phyloP scores from a whole-genome alignment of 2,329 filamentous ascomycete species.

The Graphium sp. region DNA sequence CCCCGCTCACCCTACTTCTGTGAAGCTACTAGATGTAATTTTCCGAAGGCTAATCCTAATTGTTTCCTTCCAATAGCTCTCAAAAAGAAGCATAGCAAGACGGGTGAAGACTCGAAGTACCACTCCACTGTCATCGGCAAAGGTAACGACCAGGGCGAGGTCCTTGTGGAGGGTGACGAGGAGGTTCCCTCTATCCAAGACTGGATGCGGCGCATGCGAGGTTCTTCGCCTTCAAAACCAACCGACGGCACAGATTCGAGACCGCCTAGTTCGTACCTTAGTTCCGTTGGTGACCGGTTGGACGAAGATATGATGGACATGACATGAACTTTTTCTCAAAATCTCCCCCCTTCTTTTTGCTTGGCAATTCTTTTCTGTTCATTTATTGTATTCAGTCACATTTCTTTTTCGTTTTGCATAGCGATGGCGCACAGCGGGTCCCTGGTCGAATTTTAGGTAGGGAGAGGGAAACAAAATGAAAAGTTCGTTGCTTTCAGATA shows the following conservation, averaged over 20 bases:
- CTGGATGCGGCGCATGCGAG: slow-evolving; percentile 35
- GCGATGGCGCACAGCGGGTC: too few relatives aligned
- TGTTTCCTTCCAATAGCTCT: slow-evolving; percentile 31
- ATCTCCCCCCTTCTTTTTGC: background rate
- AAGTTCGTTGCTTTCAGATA: too few relatives aligned
- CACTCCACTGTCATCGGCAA: slow-evolving; percentile 71
- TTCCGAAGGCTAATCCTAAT: slow-evolving; percentile 6
- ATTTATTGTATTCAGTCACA: slow-evolving; percentile 1
- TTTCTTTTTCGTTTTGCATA: slow-evolving; percentile 16
- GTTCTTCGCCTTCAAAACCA: slow-evolving; percentile 5
- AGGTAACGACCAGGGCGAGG: slow-evolving; percentile 48
- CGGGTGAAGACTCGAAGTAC: slow-evolving; percentile 73
- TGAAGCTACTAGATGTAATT: too few relatives aligned
- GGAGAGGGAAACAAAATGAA: too few relatives aligned
- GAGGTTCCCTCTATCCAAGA: slow-evolving; percentile 43
- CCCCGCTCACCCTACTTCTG: slow-evolving; percentile 1
- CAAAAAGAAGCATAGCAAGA: slow-evolving; percentile 86
- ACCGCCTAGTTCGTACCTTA: slow-evolving; percentile 36
- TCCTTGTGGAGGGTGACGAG: slow-evolving; percentile 65
- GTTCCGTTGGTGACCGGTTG: slow-evolving; percentile 33
- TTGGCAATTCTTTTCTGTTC: background rate
- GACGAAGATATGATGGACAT: slow-evolving; percentile 30
- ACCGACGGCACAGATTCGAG: slow-evolving; percentile 15
- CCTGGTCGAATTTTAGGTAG: too few relatives aligned
- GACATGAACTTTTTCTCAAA: slow-evolving; percentile 11